These are phyloP conservation scores for Jamesozyma piceae DNA, from an alignment of 805 yeast species.

Conservation along the genomic window DNA sequence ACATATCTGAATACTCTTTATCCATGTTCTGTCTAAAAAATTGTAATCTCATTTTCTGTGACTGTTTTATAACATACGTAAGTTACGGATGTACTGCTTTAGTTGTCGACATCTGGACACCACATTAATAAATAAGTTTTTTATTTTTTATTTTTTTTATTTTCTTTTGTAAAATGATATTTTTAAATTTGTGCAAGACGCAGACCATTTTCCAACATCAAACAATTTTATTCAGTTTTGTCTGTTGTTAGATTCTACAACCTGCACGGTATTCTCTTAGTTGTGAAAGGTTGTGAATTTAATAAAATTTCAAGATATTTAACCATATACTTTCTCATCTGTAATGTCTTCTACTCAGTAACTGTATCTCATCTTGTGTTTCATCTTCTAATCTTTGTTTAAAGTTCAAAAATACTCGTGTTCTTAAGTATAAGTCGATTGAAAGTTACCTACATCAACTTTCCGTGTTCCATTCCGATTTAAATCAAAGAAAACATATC, in stretches of 20 bases:
- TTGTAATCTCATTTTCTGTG: background rate
- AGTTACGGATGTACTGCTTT: background rate
- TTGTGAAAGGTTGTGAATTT: background rate
- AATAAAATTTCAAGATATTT: background rate
- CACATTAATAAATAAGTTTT: background rate
- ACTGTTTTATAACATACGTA: background rate
- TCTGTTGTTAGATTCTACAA: no score
- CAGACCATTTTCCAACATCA: background rate
- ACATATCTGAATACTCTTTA: background rate
- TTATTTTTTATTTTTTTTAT: no score
- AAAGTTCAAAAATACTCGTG: conserved; percentile 1
- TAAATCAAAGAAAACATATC: conserved; percentile 8
- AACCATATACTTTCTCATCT: background rate
- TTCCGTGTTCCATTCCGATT: conserved; percentile 46
- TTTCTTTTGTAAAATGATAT: no score
- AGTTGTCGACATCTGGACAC: background rate
- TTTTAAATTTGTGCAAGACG: no score
- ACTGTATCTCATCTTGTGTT: background rate
- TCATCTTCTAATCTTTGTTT: background rate
- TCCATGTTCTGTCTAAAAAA: background rate
- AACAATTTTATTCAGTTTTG: background rate
- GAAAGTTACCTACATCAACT: conserved; percentile 48
- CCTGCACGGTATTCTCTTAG: background rate
- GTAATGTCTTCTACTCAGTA: background rate
- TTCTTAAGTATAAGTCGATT: conserved; percentile 32